Percentiles rank a stretch among this genome's conserved stretches.
These are phyloP conservation scores for Boletus tomentosulus DNA, from an alignment of 768 basidiomycete species.

Conservation along the genomic window DNA sequence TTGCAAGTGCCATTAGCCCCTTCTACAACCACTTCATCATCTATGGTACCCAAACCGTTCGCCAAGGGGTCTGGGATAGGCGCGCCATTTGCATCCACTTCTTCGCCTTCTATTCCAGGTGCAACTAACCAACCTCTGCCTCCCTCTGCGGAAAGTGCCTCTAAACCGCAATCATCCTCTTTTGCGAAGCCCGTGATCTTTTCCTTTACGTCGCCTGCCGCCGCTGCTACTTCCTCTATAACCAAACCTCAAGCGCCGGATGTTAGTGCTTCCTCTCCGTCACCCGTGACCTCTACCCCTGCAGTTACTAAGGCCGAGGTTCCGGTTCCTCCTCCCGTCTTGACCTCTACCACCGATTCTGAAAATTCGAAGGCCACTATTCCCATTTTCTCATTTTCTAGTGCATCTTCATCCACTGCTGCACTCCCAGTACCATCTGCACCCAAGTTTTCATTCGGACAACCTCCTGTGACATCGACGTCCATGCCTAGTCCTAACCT, in stretches of 20 bases:
- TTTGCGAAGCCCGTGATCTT: constrained; percentile 18
- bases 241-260: constrained; percentile 16
- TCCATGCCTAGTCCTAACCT: constrained; percentile 5
- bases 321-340: not conserved
- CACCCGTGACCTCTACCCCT: constrained; percentile 5
- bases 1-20: constrained; percentile 7
- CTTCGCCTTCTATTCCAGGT: constrained; percentile 6
- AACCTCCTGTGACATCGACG: constrained; percentile 6
- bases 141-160: constrained; percentile 3
- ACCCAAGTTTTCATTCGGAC: constrained; percentile 28
- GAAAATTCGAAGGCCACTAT: constrained; percentile 12
- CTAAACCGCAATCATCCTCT: constrained; percentile 11
- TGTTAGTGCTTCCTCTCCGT: constrained; percentile 7
- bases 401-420: constrained; percentile 4
- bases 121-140: constrained; percentile 10
- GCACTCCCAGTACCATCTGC: constrained; percentile 4
- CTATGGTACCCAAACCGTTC: constrained; percentile 29
- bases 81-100: not conserved
- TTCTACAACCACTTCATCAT: constrained; percentile 1
- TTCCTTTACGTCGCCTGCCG: constrained; percentile 22
- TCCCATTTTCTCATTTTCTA: constrained; percentile 22
- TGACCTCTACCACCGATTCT: not conserved
- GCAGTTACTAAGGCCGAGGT: constrained; percentile 6
- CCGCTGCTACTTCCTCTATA: constrained; percentile 2
- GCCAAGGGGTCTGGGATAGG: constrained; percentile 23